Percentiles rank a stretch among this genome's conserved stretches.
Evolutionary conservation across 768 basidiomycete genomes (phyloP).

Genomic region (Termitomyces sp.): DNA sequence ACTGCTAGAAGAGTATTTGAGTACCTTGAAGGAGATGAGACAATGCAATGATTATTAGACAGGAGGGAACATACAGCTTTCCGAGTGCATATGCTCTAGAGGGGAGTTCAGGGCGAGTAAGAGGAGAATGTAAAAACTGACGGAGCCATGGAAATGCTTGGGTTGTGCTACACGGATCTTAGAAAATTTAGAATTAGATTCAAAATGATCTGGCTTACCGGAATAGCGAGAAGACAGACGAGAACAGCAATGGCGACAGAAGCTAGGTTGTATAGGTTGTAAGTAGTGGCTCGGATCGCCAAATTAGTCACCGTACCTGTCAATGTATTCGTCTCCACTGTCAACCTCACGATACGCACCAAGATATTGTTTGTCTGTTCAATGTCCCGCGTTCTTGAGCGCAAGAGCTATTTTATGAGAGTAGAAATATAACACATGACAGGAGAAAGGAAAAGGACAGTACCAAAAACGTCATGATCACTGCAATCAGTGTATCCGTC

Average conservation of each 20-base stretch:
- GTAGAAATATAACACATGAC: not conserved
- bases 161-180: slow-evolving; percentile 1
- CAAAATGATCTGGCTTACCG: not conserved
- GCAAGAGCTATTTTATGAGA: slow-evolving; percentile 6
- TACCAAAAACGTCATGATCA: slow-evolving; percentile 9
- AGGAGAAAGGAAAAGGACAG: not conserved
- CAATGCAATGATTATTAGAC: not conserved
- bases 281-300: not conserved
- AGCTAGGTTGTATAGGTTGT: not conserved
- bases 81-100: slow-evolving; percentile 12
- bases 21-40: slow-evolving; percentile 1
- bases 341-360: slow-evolving; percentile 10
- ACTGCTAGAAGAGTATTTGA: slow-evolving; percentile 12
- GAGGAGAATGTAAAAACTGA: not conserved
- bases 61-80: slow-evolving; percentile 6
- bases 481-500: slow-evolving; percentile 10
- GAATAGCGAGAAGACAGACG: slow-evolving; percentile 12
- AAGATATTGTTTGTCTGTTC: slow-evolving; percentile 6
- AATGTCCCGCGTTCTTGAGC: slow-evolving; percentile 6
- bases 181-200: not conserved
- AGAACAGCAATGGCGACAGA: slow-evolving; percentile 9
- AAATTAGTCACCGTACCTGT: slow-evolving; percentile 1
- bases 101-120: not conserved
- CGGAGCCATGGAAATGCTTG: slow-evolving; percentile 13
- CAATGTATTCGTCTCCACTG: slow-evolving; percentile 11